Evolutionary conservation across 73 alveolate species (phyloP).

Genomic region (Paramecium octaurelia): DNA sequence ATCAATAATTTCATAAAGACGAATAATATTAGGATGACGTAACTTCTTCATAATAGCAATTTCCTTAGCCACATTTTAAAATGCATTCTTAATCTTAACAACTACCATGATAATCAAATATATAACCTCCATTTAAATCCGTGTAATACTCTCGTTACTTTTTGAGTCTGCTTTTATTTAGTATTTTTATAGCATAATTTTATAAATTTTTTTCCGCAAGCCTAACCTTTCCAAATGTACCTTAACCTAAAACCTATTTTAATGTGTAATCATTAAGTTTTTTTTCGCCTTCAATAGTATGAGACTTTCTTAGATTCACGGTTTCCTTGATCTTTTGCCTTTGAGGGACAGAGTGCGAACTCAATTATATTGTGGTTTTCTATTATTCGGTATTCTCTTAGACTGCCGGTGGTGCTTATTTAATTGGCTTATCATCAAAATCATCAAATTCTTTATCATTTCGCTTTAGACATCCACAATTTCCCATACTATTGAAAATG

Average conservation of each 20-base stretch:
- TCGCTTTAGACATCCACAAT: background rate
- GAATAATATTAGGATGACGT: constrained; percentile 88
- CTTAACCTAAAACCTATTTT: constrained; percentile 44
- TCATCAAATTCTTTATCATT: constrained; percentile 15
- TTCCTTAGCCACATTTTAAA: constrained; percentile 86
- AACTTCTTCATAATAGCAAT: constrained; percentile 94
- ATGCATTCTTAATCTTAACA: constrained; percentile 69
- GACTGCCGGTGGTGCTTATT: background rate
- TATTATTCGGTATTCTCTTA: background rate
- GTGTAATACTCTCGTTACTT: constrained; percentile 60
- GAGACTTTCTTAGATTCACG: background rate
- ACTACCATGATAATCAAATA: constrained; percentile 54
- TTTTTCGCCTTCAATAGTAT: constrained; percentile 45
- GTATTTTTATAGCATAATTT: constrained; percentile 46
- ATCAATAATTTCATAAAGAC: constrained; percentile 89
- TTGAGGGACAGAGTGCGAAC: background rate
- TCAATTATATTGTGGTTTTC: background rate
- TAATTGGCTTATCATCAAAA: background rate
- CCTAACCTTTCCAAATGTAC: constrained; percentile 59
- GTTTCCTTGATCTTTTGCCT: constrained; percentile 9
- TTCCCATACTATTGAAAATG: background rate
- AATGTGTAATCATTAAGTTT: constrained; percentile 38
- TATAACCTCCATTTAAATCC: constrained; percentile 81
- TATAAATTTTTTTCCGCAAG: constrained; percentile 44
- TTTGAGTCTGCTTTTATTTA: constrained; percentile 41